These are phyloP conservation scores for Cordyceps cicadae DNA, from an alignment of 2,329 filamentous ascomycete genomes.

Conservation along the genomic window DNA sequence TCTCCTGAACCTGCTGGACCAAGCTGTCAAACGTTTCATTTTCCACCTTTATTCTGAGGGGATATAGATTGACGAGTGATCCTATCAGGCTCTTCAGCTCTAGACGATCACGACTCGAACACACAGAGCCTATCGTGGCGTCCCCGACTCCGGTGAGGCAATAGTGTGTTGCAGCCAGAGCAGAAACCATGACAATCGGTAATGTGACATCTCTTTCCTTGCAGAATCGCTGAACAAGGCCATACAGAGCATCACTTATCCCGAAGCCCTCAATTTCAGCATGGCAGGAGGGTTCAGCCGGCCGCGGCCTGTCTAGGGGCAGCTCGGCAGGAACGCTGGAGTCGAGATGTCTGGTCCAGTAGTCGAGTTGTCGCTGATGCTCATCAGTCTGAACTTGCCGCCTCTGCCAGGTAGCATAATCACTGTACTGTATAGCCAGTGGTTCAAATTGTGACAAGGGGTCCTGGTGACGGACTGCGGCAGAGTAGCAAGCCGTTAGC, in stretches of 20 bases:
- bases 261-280: background rate
- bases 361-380: conserved; percentile 14
- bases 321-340: conserved; percentile 13
- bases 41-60: conserved; percentile 11
- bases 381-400: conserved; percentile 8
- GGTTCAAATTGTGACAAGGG: conserved; percentile 13
- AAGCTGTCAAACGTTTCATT: conserved; percentile 15
- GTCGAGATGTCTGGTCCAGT: conserved; percentile 14
- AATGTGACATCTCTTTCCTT: background rate
- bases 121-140: conserved; percentile 5
- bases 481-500: conserved; percentile 13
- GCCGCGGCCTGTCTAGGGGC: conserved; percentile 11
- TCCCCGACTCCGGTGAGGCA: conserved; percentile 7
- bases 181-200: conserved; percentile 9
- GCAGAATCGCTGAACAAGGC: conserved; percentile 3
- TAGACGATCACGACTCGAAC: conserved; percentile 1
- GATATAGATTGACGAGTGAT: conserved; percentile 8
- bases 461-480: conserved; percentile 12
- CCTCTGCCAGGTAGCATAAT: conserved; percentile 18
- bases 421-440: conserved; percentile 19
- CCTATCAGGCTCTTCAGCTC: conserved; percentile 4
- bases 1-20: conserved; percentile 14
- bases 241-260: conserved; percentile 7
- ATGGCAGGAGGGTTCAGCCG: conserved; percentile 2
- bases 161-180: conserved; percentile 7